Percentiles rank a stretch among this genome's conserved stretches.
Conservation (phyloP, 73 alveolate genomes). For the Paraurostyla sp. region DNA sequence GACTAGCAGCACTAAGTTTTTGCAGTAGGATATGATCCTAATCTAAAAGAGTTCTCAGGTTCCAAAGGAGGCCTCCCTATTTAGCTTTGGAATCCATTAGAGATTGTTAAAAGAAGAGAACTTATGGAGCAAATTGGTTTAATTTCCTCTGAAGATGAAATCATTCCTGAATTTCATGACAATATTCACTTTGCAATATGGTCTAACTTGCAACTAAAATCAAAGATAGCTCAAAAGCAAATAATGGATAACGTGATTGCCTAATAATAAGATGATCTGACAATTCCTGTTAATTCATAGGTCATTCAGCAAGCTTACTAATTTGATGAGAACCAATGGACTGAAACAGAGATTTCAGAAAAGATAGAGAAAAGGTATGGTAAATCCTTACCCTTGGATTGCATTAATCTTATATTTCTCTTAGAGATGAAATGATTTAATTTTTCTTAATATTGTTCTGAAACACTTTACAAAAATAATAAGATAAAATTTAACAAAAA, state of each 20-base stretch:
- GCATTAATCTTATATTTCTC: constrained; percentile 34
- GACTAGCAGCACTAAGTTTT: not conserved
- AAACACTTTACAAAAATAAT: not conserved
- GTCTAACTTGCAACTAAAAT: constrained; percentile 28
- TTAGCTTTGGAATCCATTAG: constrained; percentile 60
- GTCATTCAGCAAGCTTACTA: constrained; percentile 26
- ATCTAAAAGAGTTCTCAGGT: constrained; percentile 64
- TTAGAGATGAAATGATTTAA: constrained; percentile 31
- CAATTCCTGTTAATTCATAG: not conserved
- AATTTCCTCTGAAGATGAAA: constrained; percentile 39
- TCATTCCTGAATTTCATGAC: constrained; percentile 28
- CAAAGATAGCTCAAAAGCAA: not conserved
- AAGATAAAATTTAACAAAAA: too few species aligned
- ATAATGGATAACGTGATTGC: not conserved
- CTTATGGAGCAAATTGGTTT: constrained; percentile 45
- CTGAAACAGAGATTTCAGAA: constrained; percentile 61
- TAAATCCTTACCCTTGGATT: constrained; percentile 57
- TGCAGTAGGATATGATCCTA: constrained; percentile 62
- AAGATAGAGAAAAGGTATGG: constrained; percentile 50
- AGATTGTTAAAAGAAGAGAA: constrained; percentile 35
- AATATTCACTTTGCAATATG: constrained; percentile 29
- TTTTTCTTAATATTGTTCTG: not conserved
- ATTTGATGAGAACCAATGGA: constrained; percentile 42
- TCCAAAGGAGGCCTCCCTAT: constrained; percentile 17
- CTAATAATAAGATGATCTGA: constrained; percentile 15